A percentile compares a stretch with the other conserved stretches of the same genome.
These are phyloP conservation scores for Coprinopsis strossmayeri DNA, from an alignment of 768 basidiomycete genomes.

Conservation along the genomic window DNA sequence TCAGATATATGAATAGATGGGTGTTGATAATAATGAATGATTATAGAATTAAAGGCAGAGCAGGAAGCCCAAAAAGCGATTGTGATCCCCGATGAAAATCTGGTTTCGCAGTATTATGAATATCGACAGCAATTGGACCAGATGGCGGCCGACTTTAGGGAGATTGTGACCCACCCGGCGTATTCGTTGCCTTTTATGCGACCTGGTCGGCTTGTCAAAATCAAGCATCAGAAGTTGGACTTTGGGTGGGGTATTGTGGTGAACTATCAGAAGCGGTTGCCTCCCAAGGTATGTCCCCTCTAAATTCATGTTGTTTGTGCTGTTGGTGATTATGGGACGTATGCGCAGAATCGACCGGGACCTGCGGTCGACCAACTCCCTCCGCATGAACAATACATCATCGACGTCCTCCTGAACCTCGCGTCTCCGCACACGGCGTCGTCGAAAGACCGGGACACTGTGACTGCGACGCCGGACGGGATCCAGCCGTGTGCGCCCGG, in stretches of 20 bases:
- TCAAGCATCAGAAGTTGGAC: constrained; percentile 80
- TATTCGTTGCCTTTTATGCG: constrained; percentile 95
- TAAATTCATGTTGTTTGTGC: not conserved
- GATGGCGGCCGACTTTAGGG: constrained; percentile 80
- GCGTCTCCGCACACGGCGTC: constrained; percentile 52
- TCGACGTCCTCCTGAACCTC: constrained; percentile 88
- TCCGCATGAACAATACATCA: constrained; percentile 86
- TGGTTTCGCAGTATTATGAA: constrained; percentile 88
- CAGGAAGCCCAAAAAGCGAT: constrained; percentile 61
- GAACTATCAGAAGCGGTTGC: constrained; percentile 82
- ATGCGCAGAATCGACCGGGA: constrained; percentile 53
- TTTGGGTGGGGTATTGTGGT: constrained; percentile 97
- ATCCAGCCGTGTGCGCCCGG: constrained; percentile 69
- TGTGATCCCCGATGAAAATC: constrained; percentile 75
- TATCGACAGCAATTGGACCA: constrained; percentile 90
- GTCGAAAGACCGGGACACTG: constrained; percentile 45
- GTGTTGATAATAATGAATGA: no score
- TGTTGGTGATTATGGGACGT: not conserved
- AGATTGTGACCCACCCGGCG: constrained; percentile 91
- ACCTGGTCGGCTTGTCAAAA: constrained; percentile 84
- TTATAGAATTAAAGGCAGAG: constrained; percentile 67
- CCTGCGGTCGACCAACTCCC: constrained; percentile 64
- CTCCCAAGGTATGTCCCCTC: constrained; percentile 58
- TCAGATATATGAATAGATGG: no score
- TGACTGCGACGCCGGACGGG: constrained; percentile 56